Evolutionary conservation across 352 stramenopile species (phyloP).

Genomic region (Globisporangium splendens): DNA sequence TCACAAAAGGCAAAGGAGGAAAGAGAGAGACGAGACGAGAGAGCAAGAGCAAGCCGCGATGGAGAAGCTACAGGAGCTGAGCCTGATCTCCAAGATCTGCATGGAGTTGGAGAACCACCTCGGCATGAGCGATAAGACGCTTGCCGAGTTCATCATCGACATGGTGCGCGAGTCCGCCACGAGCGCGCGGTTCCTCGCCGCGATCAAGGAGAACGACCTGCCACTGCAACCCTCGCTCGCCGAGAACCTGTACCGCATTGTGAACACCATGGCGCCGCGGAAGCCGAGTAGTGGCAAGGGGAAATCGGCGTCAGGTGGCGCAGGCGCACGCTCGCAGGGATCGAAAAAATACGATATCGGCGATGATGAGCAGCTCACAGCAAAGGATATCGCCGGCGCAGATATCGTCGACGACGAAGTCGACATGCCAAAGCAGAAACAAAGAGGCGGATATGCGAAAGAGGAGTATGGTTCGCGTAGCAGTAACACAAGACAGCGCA

Average conservation of each 20-base stretch:
- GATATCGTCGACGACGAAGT: constrained; percentile 22
- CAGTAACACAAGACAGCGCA: constrained; percentile 5
- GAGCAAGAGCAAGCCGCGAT: constrained; percentile 26
- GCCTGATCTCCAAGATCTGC: constrained; percentile 86
- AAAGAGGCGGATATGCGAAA: neutral
- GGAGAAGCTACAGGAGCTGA: constrained; percentile 89
- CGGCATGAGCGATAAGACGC: constrained; percentile 94
- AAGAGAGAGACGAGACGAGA: constrained; percentile 6
- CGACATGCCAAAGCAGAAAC: constrained; percentile 1
- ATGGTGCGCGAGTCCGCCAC: constrained; percentile 74
- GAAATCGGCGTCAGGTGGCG: neutral
- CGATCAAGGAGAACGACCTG: constrained; percentile 64
- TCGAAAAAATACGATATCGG: constrained; percentile 35
- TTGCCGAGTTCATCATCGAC: constrained; percentile 96
- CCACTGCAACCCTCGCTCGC: constrained; percentile 56
- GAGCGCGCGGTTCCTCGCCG: constrained; percentile 50
- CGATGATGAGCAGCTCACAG: constrained; percentile 68
- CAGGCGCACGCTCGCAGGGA: constrained; percentile 7
- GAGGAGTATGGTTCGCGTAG: neutral
- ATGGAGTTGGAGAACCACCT: constrained; percentile 90
- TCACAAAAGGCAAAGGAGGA: neutral
- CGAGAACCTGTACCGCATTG: constrained; percentile 77
- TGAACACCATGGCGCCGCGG: constrained; percentile 71
- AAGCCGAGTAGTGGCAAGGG: constrained; percentile 20
- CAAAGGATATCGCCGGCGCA: constrained; percentile 54